These are phyloP conservation scores for Cytospora schulzeri DNA, from an alignment of 2,329 filamentous ascomycete species.

Conservation along the genomic window DNA sequence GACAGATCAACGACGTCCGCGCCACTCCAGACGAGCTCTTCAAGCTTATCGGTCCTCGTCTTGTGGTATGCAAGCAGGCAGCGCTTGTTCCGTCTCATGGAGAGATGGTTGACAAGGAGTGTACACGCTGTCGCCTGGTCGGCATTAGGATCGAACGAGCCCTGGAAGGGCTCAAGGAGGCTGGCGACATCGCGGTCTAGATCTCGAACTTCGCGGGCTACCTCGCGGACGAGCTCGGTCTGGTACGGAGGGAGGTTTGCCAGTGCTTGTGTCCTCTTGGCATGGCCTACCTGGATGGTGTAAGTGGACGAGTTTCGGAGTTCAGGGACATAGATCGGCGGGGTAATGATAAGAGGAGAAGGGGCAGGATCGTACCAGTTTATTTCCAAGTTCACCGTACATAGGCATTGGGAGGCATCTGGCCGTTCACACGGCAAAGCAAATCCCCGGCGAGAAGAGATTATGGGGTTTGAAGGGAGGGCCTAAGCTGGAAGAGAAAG, in stretches of 20 bases:
- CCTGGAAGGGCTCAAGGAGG: constrained; percentile 80
- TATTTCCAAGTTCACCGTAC: constrained; percentile 87
- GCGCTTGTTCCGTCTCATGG: constrained; percentile 94
- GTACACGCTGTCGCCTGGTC: constrained; percentile 86
- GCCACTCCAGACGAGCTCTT: constrained; percentile 91
- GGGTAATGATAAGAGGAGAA: constrained; percentile 10
- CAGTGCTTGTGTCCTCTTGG: constrained; percentile 89
- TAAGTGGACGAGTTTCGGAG: constrained; percentile 15
- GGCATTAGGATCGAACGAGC: constrained; percentile 80
- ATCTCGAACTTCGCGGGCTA: constrained; percentile 90
- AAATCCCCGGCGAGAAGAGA: not conserved
- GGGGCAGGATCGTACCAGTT: constrained; percentile 61
- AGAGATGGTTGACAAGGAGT: constrained; percentile 88
- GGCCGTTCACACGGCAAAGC: constrained; percentile 1
- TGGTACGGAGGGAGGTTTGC: constrained; percentile 88
- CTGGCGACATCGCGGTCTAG: constrained; percentile 82
- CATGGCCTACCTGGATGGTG: constrained; percentile 78
- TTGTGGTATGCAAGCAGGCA: constrained; percentile 94
- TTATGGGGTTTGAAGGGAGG: not conserved
- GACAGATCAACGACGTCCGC: constrained; percentile 76
- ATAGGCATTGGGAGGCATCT: constrained; percentile 48
- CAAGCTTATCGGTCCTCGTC: constrained; percentile 85
- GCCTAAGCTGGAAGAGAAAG: not conserved
- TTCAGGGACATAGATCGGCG: not conserved
- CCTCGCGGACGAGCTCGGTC: constrained; percentile 83